phyloP scores from a whole-genome alignment of 441 rosid genomes.

The Pelargonium cotyledonis region DNA sequence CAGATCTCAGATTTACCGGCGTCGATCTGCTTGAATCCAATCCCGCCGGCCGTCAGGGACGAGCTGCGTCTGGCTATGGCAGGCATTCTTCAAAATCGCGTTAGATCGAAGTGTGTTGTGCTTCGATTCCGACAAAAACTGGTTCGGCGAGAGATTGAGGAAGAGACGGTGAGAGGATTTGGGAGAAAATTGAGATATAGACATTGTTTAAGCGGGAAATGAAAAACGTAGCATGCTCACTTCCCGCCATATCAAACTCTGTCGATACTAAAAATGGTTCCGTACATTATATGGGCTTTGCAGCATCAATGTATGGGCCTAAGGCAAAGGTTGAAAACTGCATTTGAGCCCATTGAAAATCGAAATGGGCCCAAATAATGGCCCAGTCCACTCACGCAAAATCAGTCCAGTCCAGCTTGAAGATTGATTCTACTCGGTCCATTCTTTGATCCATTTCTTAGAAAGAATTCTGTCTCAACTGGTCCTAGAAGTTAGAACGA shows the following conservation, averaged over 20 bases:
- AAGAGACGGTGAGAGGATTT: background rate
- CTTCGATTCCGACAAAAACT: background rate
- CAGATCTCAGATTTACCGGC: slow-evolving; percentile 22
- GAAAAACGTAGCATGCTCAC: background rate
- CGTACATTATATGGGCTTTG: background rate
- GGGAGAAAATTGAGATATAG: background rate
- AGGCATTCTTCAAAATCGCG: slow-evolving; percentile 35
- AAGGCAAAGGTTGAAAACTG: background rate
- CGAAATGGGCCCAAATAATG: background rate
- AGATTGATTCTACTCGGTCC: too few relatives aligned
- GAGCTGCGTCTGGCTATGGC: slow-evolving; percentile 36
- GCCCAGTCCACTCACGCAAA: too few relatives aligned
- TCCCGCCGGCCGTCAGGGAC: slow-evolving; percentile 22
- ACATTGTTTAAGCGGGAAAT: slow-evolving; percentile 8
- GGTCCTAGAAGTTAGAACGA: too few relatives aligned
- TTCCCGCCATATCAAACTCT: background rate
- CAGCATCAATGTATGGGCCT: background rate
- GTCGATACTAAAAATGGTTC: background rate
- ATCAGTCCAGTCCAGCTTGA: too few relatives aligned
- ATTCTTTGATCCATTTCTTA: too few relatives aligned
- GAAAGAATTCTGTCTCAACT: too few relatives aligned
- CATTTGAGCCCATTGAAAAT: background rate
- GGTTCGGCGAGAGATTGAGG: background rate
- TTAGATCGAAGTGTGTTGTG: background rate
- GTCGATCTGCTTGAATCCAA: slow-evolving; percentile 21